Base-by-base conservation (phyloP, 768 basidiomycete genomes). In the Clathrus columnatus region DNA sequence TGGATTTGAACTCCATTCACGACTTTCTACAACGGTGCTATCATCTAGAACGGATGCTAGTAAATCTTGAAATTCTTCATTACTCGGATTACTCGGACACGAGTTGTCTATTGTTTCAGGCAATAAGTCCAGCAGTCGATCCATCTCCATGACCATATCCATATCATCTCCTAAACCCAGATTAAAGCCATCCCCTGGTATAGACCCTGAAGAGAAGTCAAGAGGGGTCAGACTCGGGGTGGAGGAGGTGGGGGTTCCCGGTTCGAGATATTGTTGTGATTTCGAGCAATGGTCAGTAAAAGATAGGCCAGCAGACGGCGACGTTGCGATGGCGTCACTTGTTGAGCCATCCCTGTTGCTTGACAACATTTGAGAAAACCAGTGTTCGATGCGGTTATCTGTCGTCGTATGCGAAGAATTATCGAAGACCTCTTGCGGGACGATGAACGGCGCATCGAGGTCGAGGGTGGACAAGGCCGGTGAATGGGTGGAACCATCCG, bases 351-450 rank as follows among this genome's bases (percentile, higher is more conserved):
- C 67, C 46, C 80, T 76, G 59, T 77, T 69, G 64, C 75, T 76
- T 21, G 54, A 59, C 72, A 85, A 76, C 69, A 87, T 84, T 70
- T 86, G 82, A 59, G 79, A 75, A 74, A 85, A 75, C 68, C 86
- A 72, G 61, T 75, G 74, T 61, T 86, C 83, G 80, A 85, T 84
- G 59, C 78, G 72, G 65, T 80, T 82, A 66, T 83, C 81, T 67
- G 80, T 72, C 49, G 62, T 56, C 44, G 64, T 45, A 26, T 50
- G 4, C 23, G 30, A 46, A 53, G 50, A 52, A 32, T 52, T 59
- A 54, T 56, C 54, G 57, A 57, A 36, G 36, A n/a, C 47, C 57
- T 48, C 54, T 56, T 51, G 50, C 60, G 29, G 63, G 51, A 57
- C 63, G 47, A 62, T 65, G 66, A 68, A 61, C 47, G 47, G 53